Percentiles rank a stretch among this genome's conserved stretches.
Conservation (phyloP, 2,329 filamentous ascomycete species). For the Colletotrichum sublineola region DNA sequence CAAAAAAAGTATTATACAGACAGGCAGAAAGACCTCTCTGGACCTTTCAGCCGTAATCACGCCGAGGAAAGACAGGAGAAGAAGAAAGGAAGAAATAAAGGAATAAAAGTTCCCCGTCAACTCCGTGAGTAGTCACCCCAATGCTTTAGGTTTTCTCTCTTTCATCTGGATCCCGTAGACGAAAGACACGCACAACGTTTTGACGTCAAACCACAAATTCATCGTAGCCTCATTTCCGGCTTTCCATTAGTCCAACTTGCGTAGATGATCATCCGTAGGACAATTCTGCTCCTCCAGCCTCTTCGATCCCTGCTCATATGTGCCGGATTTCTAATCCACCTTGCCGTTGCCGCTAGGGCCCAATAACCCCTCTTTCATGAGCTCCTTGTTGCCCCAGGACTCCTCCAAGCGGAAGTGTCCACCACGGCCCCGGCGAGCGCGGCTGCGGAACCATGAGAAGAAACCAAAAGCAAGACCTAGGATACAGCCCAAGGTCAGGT, state of each 20-base stretch:
- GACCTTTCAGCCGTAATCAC: slow-evolving; percentile 1
- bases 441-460: slow-evolving; percentile 67
- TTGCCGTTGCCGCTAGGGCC: slow-evolving; percentile 61
- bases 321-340: slow-evolving; percentile 57
- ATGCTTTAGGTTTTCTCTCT: slow-evolving; percentile 34
- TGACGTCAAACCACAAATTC: slow-evolving; percentile 29
- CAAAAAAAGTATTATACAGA: slow-evolving; percentile 42
- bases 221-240: slow-evolving; percentile 41
- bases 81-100: slow-evolving; percentile 33
- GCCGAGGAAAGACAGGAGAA: slow-evolving; percentile 11
- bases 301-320: slow-evolving; percentile 18
- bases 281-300: slow-evolving; percentile 27
- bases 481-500: slow-evolving; percentile 69
- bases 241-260: slow-evolving; percentile 42
- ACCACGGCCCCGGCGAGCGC: slow-evolving; percentile 65
- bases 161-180: slow-evolving; percentile 21
- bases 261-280: slow-evolving; percentile 22
- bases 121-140: slow-evolving; percentile 40
- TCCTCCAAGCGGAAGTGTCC: slow-evolving; percentile 75
- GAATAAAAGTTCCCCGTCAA: slow-evolving; percentile 38
- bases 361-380: slow-evolving; percentile 77
- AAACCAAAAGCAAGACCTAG: slow-evolving; percentile 67
- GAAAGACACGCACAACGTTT: slow-evolving; percentile 19
- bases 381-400: slow-evolving; percentile 61
- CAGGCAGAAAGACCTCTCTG: slow-evolving; percentile 15